Conservation (phyloP, 2,329 filamentous ascomycete species). For the Aspergillus fructus region DNA sequence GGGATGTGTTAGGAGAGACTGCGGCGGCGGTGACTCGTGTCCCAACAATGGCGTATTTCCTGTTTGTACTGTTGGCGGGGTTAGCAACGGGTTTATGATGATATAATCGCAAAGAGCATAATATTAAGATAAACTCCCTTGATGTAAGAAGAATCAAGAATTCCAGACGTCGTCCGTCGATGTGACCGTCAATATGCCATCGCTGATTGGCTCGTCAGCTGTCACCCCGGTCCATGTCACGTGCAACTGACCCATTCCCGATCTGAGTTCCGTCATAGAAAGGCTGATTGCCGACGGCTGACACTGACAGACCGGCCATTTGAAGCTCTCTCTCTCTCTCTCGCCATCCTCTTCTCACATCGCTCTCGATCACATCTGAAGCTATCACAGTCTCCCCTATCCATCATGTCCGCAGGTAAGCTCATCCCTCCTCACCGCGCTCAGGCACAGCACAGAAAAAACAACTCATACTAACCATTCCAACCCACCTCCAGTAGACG, state of each 20-base stretch:
- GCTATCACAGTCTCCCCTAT: neutral
- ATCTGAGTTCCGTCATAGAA: conserved; percentile 6
- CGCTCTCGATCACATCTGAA: neutral
- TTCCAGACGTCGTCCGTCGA: too few species aligned
- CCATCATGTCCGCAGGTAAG: conserved; percentile 22
- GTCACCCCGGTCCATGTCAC: too few species aligned
- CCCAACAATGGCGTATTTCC: neutral
- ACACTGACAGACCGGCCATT: neutral
- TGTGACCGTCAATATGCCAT: too few species aligned
- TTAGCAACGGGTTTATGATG: neutral
- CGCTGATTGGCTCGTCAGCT: too few species aligned
- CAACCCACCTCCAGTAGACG: conserved; percentile 16
- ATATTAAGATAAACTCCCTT: too few species aligned
- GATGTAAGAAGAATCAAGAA: too few species aligned
- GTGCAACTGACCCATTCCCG: too few species aligned
- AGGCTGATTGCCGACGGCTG: neutral
- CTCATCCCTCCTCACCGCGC: neutral
- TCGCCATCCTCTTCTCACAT: neutral
- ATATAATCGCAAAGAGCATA: too few species aligned
- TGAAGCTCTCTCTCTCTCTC: neutral
- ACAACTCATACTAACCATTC: conserved; percentile 9
- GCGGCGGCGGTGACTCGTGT: neutral
- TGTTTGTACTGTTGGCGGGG: neutral
- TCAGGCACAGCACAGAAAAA: neutral
- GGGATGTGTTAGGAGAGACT: neutral